A percentile compares a stretch with the other conserved stretches of the same genome.
Evolutionary conservation across 352 stramenopile genomes (phyloP).

Genomic region (Phytophthora tentaculata): DNA sequence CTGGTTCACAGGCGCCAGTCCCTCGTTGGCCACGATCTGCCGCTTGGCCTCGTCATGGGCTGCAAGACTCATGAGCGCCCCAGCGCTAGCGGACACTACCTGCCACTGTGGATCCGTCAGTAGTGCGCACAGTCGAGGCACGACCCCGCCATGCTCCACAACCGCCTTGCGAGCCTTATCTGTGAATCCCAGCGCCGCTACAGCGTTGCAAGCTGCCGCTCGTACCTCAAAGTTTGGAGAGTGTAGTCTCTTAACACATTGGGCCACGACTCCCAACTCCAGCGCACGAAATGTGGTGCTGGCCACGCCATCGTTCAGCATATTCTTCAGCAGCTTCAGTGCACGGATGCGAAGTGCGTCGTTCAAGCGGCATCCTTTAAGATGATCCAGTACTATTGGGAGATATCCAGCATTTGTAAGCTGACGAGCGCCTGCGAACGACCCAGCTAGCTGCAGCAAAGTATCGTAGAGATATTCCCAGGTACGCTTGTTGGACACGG

Average conservation of each 20-base stretch:
- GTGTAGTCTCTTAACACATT: constrained; percentile 53
- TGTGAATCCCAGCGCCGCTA: constrained; percentile 60
- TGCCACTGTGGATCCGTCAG: constrained; percentile 63
- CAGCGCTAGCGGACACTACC: constrained; percentile 54
- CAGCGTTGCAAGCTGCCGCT: constrained; percentile 56
- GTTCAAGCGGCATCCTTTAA: constrained; percentile 38
- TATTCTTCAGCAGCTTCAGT: constrained; percentile 64
- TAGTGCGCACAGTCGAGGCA: constrained; percentile 60
- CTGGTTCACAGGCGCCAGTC: constrained; percentile 57
- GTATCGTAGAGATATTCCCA: constrained; percentile 59
- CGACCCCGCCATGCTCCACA: constrained; percentile 57
- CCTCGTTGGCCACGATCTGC: constrained; percentile 57
- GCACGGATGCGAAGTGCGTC: constrained; percentile 50
- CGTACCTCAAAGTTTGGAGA: constrained; percentile 47
- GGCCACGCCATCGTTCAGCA: constrained; percentile 72
- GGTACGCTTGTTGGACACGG: constrained; percentile 34
- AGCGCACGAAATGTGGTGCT: constrained; percentile 55
- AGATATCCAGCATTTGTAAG: constrained; percentile 60
- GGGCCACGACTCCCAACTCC: constrained; percentile 56
- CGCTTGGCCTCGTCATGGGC: constrained; percentile 77
- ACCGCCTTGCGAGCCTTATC: constrained; percentile 66
- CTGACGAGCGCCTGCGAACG: constrained; percentile 55
- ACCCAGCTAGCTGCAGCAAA: constrained; percentile 46
- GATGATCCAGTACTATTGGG: constrained; percentile 54
- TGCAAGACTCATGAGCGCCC: constrained; percentile 71